Percentiles rank a stretch among this genome's conserved stretches.
These are phyloP conservation scores for Anthracocystis setariae DNA, from an alignment of 1,284 basidiomycete genomes.

Conservation along the genomic window DNA sequence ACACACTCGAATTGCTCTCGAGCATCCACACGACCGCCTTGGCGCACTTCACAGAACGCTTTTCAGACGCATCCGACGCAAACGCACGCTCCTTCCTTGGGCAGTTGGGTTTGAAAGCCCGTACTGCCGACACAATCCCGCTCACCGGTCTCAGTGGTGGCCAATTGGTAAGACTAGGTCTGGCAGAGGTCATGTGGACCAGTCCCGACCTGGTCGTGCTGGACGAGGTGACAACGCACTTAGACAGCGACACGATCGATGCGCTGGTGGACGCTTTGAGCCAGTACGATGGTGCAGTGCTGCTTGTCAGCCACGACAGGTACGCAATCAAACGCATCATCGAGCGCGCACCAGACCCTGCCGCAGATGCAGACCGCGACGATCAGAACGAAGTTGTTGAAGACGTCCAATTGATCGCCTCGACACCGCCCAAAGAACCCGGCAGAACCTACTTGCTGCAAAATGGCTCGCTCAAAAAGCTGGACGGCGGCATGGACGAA, in stretches of 20 bases:
- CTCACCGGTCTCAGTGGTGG: conserved; percentile 70
- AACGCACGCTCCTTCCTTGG: conserved; percentile 64
- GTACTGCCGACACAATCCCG: conserved; percentile 49
- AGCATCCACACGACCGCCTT: conserved; percentile 67
- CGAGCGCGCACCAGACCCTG: conserved; percentile 26
- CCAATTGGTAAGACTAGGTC: conserved; percentile 70
- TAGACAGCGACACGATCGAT: conserved; percentile 76
- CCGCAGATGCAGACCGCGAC: conserved; percentile 44
- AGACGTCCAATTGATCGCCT: conserved; percentile 45
- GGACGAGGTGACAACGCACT: conserved; percentile 71
- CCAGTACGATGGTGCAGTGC: conserved; percentile 73
- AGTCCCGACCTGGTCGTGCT: conserved; percentile 52
- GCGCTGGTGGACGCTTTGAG: conserved; percentile 74
- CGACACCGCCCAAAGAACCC: conserved; percentile 43
- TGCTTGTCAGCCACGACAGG: conserved; percentile 78
- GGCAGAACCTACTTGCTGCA: conserved; percentile 71
- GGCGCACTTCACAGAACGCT: conserved; percentile 67
- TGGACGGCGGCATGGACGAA: conserved; percentile 70
- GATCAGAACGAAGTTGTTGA: conserved; percentile 58
- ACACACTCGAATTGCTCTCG: conserved; percentile 67
- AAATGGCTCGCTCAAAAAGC: conserved; percentile 69
- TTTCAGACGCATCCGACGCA: conserved; percentile 45
- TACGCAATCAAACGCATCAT: conserved; percentile 62
- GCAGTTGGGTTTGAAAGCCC: conserved; percentile 69
- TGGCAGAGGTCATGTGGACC: conserved; percentile 55